phyloP scores from a whole-genome alignment of 495 filamentous ascomycete species.

The Pseudomonodictys pantanalensis region DNA sequence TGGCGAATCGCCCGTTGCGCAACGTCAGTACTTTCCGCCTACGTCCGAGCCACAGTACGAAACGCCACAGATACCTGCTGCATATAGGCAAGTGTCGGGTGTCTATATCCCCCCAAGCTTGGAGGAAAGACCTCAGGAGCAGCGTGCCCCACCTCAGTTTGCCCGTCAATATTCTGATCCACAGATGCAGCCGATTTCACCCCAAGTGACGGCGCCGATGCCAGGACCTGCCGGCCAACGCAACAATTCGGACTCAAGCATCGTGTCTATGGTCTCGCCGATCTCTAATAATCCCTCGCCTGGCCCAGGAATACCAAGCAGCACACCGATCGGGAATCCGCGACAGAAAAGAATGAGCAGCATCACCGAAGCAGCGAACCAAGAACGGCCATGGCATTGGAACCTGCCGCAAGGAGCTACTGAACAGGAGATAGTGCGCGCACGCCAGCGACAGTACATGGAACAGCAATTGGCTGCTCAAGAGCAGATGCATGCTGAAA shows the following conservation, averaged over 20 bases:
- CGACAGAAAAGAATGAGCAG: slow-evolving; percentile 29
- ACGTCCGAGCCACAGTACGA: slow-evolving; percentile 27
- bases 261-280: slow-evolving; percentile 20
- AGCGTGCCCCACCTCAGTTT: neutral
- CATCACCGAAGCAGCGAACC: slow-evolving; percentile 20
- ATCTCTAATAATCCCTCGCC: slow-evolving; percentile 20
- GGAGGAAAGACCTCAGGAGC: neutral
- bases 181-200: slow-evolving; percentile 22
- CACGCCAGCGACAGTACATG: slow-evolving; percentile 27
- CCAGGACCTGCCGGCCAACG: slow-evolving; percentile 7
- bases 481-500: slow-evolving; percentile 20
- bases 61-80: slow-evolving; percentile 31
- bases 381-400: slow-evolving; percentile 27
- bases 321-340: slow-evolving; percentile 1
- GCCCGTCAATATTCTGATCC: slow-evolving; percentile 24
- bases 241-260: slow-evolving; percentile 12
- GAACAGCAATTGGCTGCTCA: slow-evolving; percentile 27
- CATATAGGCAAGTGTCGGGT: slow-evolving; percentile 24
- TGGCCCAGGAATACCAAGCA: neutral
- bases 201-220: slow-evolving; percentile 20
- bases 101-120: neutral
- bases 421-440: slow-evolving; percentile 28
- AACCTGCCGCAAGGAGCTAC: slow-evolving; percentile 23
- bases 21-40: slow-evolving; percentile 22
- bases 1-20: slow-evolving; percentile 9